phyloP scores from a whole-genome alignment of 73 alveolate species.

The Urostyla sp. region DNA sequence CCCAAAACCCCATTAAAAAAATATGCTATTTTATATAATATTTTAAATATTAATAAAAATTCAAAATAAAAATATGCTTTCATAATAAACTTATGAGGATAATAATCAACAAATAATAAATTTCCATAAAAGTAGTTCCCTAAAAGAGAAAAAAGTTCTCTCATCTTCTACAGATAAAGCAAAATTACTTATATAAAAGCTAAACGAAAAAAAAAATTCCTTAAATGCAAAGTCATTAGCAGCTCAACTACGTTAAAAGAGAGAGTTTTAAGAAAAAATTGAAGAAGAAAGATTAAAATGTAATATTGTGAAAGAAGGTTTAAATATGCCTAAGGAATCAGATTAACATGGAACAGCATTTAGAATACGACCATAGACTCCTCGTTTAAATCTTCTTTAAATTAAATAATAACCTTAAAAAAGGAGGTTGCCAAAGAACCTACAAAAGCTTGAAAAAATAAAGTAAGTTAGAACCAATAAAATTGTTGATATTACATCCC shows the following conservation, averaged over 20 bases:
- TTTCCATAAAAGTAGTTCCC: background rate
- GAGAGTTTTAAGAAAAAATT: conserved; percentile 37
- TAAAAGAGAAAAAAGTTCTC: no score
- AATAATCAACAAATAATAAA: background rate
- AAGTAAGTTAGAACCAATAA: conserved; percentile 32
- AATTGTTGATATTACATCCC: background rate
- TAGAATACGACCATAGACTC: conserved; percentile 66
- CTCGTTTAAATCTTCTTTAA: conserved; percentile 51
- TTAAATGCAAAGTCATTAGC: conserved; percentile 4
- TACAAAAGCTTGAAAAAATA: no score
- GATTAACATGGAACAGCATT: conserved; percentile 53
- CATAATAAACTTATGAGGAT: background rate
- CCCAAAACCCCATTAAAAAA: no score
- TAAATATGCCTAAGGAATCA: conserved; percentile 32
- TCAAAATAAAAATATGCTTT: no score
- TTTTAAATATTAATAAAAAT: no score
- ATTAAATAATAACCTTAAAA: background rate
- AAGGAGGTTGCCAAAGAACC: no score
- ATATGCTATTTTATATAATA: background rate
- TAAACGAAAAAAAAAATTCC: conserved; percentile 20
- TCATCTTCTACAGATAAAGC: no score
- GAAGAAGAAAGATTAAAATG: background rate
- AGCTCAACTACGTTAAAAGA: conserved; percentile 25
- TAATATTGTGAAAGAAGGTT: background rate
- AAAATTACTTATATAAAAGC: no score